Percentiles rank a stretch among this genome's conserved stretches.
Conservation (phyloP, 2,329 filamentous ascomycete genomes). For the Fusarium poae region DNA sequence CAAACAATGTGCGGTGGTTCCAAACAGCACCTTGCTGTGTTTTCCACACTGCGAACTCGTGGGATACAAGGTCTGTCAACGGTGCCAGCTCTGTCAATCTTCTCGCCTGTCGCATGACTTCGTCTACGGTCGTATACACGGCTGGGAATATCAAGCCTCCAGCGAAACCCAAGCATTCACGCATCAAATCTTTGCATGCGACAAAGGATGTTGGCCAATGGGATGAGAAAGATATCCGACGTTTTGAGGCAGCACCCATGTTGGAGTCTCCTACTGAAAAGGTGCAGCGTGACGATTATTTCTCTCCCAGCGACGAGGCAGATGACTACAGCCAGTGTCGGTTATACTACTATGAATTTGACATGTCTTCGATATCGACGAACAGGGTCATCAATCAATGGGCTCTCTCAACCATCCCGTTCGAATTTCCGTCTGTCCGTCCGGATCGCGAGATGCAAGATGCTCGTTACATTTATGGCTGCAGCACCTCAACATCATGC, state of each 20-base stretch:
- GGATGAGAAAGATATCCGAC: not conserved
- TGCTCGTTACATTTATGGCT: constrained; percentile 75
- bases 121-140: constrained; percentile 73
- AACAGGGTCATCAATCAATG: constrained; percentile 70
- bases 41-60: constrained; percentile 79
- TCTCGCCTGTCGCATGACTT: constrained; percentile 75
- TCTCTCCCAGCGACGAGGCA: constrained; percentile 49
- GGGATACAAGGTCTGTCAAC: constrained; percentile 60
- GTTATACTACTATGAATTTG: constrained; percentile 77
- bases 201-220: not conserved
- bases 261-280: not conserved
- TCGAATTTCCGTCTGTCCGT: constrained; percentile 75
- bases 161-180: fast-evolving
- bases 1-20: constrained; percentile 73
- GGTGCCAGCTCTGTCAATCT: constrained; percentile 65
- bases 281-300: fast-evolving
- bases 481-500: constrained; percentile 68
- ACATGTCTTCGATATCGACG: constrained; percentile 50
- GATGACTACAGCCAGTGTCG: constrained; percentile 74
- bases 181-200: fast-evolving
- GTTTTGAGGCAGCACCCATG: constrained; percentile 3
- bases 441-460: constrained; percentile 67
- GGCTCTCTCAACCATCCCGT: constrained; percentile 72
- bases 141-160: constrained; percentile 68
- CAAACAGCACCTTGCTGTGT: constrained; percentile 76